phyloP scores from a whole-genome alignment of 2,329 filamentous ascomycete species.

The Trichoderma endophyticum region DNA sequence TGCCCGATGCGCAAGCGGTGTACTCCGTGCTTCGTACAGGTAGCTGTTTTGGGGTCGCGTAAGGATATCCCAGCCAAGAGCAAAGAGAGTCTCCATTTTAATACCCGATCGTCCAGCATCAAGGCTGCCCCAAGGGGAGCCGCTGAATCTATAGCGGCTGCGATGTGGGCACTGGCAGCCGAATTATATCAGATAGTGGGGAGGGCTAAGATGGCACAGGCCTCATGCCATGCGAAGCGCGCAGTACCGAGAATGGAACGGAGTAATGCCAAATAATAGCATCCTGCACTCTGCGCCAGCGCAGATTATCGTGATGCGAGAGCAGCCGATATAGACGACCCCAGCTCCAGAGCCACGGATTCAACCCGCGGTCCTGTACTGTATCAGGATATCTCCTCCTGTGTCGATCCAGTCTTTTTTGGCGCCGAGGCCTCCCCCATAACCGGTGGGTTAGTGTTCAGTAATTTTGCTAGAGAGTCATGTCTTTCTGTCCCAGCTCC shows the following conservation, averaged over 20 bases:
- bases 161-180: slow-evolving; percentile 14
- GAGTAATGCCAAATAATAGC: background rate
- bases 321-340: background rate
- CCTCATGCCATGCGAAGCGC: background rate
- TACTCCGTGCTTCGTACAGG: background rate
- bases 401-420: background rate
- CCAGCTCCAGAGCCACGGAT: background rate
- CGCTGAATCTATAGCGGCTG: slow-evolving; percentile 17
- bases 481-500: slow-evolving; percentile 2
- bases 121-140: slow-evolving; percentile 18
- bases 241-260: background rate
- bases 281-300: background rate
- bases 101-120: slow-evolving; percentile 15
- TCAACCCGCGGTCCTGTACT: background rate
- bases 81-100: slow-evolving; percentile 7
- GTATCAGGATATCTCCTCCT: background rate
- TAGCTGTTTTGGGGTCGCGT: background rate
- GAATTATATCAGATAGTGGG: slow-evolving; percentile 6
- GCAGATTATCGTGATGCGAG: background rate
- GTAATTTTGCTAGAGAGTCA: slow-evolving; percentile 10
- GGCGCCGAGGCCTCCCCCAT: background rate
- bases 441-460: background rate
- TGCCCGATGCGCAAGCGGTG: slow-evolving; percentile 1
- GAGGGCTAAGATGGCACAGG: slow-evolving; percentile 1
- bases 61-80: slow-evolving; percentile 14